Evolutionary conservation across 164 flowering plant species (phyloP).

Genomic region (Tetrastigma voinierianum): DNA sequence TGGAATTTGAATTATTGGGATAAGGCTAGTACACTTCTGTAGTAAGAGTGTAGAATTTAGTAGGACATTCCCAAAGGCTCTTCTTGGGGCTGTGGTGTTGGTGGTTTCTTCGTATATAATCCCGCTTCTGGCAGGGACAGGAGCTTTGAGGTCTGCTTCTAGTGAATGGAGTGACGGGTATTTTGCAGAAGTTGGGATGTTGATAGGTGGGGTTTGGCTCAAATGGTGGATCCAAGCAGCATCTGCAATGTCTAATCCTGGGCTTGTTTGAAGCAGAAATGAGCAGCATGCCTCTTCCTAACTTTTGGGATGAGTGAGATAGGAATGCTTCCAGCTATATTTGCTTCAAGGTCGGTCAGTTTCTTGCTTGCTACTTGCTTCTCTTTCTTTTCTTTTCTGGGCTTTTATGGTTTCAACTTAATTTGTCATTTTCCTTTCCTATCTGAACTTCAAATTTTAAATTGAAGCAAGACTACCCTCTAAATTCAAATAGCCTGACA

Average conservation of each 20-base stretch:
- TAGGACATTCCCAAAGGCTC: conserved; percentile 74
- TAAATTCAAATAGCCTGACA: no score
- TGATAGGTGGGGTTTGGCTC: conserved; percentile 87
- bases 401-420: not conserved
- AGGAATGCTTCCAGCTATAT: conserved; percentile 82
- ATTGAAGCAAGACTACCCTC: no score
- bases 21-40: conserved; percentile 86
- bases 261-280: conserved; percentile 93
- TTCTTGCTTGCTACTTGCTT: not conserved
- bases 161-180: conserved; percentile 89
- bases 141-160: conserved; percentile 48
- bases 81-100: conserved; percentile 67
- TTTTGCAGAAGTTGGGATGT: conserved; percentile 82
- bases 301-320: conserved; percentile 94
- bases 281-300: conserved; percentile 84
- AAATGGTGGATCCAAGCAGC: conserved; percentile 92
- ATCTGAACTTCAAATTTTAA: not conserved
- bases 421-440: not conserved
- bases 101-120: conserved; percentile 72
- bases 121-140: conserved; percentile 88
- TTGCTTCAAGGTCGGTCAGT: conserved; percentile 55
- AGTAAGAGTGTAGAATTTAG: conserved; percentile 74
- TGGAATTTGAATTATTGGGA: conserved; percentile 98
- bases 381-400: not conserved
- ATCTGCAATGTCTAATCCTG: conserved; percentile 85